Evolutionary conservation across 108 stramenopile species (phyloP).

Genomic region (Conticribra guillardii): DNA sequence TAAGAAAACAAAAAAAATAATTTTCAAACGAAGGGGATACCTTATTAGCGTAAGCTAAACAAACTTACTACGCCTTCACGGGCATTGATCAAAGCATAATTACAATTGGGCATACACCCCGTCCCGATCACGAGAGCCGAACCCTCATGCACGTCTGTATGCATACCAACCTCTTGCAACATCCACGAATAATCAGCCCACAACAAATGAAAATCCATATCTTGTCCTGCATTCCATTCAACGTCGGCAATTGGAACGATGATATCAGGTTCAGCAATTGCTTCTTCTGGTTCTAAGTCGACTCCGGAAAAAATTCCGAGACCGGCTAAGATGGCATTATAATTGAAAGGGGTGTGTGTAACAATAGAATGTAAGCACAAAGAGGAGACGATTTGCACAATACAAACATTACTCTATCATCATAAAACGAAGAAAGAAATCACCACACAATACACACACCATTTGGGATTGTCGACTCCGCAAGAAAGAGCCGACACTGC

Average conservation of each 20-base stretch:
- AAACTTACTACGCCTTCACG: conserved; percentile 33
- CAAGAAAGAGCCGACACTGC: conserved; percentile 20
- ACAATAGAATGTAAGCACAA: background rate
- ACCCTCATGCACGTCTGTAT: conserved; percentile 29
- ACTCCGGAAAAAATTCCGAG: conserved; percentile 55
- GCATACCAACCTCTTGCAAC: conserved; percentile 23
- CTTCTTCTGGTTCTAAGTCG: conserved; percentile 8
- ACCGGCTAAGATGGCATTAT: conserved; percentile 23
- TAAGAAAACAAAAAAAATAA: background rate
- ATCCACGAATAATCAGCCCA: conserved; percentile 49
- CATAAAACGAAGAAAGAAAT: too few species aligned
- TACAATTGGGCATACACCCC: conserved; percentile 55
- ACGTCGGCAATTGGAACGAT: conserved; percentile 39
- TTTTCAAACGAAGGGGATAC: background rate
- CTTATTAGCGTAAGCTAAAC: background rate
- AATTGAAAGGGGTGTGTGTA: background rate
- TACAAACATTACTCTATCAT: too few species aligned
- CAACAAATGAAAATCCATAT: conserved; percentile 42
- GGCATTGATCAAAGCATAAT: conserved; percentile 50
- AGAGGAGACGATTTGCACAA: too few species aligned
- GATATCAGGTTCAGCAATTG: conserved; percentile 51
- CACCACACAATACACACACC: too few species aligned
- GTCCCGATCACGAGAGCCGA: conserved; percentile 43
- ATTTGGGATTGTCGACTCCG: conserved; percentile 39
- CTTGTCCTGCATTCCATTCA: conserved; percentile 20